Evolutionary conservation across 257 asterid genomes (phyloP), one percentile per base, ranked within the genome.

Genomic region (Plantago ovata): DNA sequence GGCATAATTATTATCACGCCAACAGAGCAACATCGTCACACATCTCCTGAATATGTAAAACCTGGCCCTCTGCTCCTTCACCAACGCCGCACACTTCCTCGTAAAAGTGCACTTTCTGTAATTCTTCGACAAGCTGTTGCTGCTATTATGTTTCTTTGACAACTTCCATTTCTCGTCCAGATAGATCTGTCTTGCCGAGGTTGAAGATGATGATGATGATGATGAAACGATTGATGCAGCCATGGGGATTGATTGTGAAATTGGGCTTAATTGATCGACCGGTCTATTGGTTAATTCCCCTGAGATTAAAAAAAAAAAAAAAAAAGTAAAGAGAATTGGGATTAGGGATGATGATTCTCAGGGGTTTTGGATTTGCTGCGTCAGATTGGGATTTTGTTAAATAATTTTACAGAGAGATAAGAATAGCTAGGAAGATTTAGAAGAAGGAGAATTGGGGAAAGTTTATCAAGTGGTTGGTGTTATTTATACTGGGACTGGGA

Each of bases 21-120:
- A 89, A 76, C 97, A 89, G 44, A 86, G 69, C 22, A 89, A 87
- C 94, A 89, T 90, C n/a, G 88, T 77, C 13, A 90, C 95, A 44
- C 97, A 90, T 36, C 95, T 81, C 61, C 97, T 78, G 89, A 90
- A 67, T 80, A 86, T 86, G 69, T 90, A 90, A 28, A 86, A 90
- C 62, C 87, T 79, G 40, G 95, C 95, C 62, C 95, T 80, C 20
- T 90, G 97, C 53, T 90, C 88, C 53, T 90, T 90, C 3, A 90
- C 95, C 3, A 90, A 72, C 16, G 81, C 70, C 0, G 93, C 93
- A 62, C 95, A 89, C 61, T 89, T 86, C 65, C 95, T 74, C 6
- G 93, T 77, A 73, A 84, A 84, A 21, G 89, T 71, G 52, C 90
- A 89, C 65, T 84, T 76, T 49, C 79, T 64, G 45, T 71, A 72